A percentile compares a stretch with the other conserved stretches of the same genome.
Conservation (phyloP, 129 eudicot species). For the Ambrosia trifida region DNA sequence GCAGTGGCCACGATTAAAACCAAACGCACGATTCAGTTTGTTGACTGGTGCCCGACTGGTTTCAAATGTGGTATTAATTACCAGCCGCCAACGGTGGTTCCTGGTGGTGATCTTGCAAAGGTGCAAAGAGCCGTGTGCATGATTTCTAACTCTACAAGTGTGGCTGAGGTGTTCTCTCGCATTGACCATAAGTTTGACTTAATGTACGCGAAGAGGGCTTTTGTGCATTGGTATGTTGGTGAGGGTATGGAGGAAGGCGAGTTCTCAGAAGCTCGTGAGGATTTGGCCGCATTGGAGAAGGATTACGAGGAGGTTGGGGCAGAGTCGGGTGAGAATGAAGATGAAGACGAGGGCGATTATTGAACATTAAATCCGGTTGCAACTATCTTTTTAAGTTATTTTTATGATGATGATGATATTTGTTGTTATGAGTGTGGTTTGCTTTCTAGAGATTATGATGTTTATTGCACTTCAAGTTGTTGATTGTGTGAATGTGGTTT, state of each 20-base stretch:
- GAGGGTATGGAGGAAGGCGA: constrained; percentile 59
- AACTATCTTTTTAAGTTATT: neutral
- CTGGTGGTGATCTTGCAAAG: constrained; percentile 41
- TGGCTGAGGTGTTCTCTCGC: constrained; percentile 3
- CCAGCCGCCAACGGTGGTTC: constrained; percentile 55
- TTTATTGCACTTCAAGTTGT: neutral
- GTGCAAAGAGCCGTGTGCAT: constrained; percentile 42
- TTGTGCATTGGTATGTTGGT: constrained; percentile 45
- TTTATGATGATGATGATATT: neutral
- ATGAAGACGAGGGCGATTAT: constrained; percentile 38
- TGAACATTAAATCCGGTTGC: neutral
- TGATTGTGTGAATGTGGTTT: neutral
- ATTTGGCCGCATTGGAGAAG: constrained; percentile 55
- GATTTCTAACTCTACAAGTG: constrained; percentile 54
- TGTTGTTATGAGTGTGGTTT: constrained; percentile 1
- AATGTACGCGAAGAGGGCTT: neutral
- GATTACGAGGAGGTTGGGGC: constrained; percentile 56
- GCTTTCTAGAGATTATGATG: neutral
- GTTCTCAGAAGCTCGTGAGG: constrained; percentile 53
- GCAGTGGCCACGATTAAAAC: constrained; percentile 56
- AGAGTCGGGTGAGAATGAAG: constrained; percentile 47
- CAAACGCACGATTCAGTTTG: constrained; percentile 42
- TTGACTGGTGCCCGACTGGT: constrained; percentile 37
- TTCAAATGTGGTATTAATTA: constrained; percentile 56
- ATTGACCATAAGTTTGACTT: constrained; percentile 4